Evolutionary conservation across 208 protist genomes (phyloP).

Genomic region (Vickermania ingenoplastis): DNA sequence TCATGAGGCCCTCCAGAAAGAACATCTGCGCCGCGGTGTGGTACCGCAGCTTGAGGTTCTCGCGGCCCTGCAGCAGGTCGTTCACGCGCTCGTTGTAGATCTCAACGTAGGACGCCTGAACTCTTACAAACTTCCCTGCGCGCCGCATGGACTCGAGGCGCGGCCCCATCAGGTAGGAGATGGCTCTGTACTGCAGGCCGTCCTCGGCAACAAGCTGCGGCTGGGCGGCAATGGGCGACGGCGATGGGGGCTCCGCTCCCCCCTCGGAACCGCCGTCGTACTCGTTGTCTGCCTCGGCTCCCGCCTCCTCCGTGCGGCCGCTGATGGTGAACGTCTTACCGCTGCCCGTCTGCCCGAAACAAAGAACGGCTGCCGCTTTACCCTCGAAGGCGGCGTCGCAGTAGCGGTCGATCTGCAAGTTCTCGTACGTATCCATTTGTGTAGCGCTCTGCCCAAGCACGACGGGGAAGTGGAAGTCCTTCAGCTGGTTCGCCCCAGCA

Average conservation of each 20-base stretch:
- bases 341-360: slow-evolving; percentile 86
- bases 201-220: slow-evolving; percentile 34
- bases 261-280: slow-evolving; percentile 3
- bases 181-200: slow-evolving; percentile 64
- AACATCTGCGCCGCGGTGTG: slow-evolving; percentile 52
- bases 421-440: slow-evolving; percentile 45
- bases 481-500: not conserved
- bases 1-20: slow-evolving; percentile 77
- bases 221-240: too few relatives aligned
- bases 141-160: slow-evolving; percentile 19
- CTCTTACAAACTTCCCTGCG: slow-evolving; percentile 1
- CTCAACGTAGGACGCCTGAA: slow-evolving; percentile 71
- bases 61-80: slow-evolving; percentile 64
- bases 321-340: slow-evolving; percentile 88
- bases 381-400: slow-evolving; percentile 77
- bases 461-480: slow-evolving; percentile 52
- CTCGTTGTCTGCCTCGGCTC: not conserved
- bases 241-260: not conserved
- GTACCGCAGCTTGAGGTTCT: slow-evolving; percentile 62
- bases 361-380: slow-evolving; percentile 71
- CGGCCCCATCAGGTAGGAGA: slow-evolving; percentile 27
- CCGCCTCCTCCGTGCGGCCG: slow-evolving; percentile 17
- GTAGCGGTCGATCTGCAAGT: slow-evolving; percentile 29
- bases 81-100: slow-evolving; percentile 83
- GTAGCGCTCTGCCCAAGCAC: slow-evolving; percentile 38